Evolutionary conservation across 106 monocot species (phyloP).

Genomic region (Ottelia alismoides): DNA sequence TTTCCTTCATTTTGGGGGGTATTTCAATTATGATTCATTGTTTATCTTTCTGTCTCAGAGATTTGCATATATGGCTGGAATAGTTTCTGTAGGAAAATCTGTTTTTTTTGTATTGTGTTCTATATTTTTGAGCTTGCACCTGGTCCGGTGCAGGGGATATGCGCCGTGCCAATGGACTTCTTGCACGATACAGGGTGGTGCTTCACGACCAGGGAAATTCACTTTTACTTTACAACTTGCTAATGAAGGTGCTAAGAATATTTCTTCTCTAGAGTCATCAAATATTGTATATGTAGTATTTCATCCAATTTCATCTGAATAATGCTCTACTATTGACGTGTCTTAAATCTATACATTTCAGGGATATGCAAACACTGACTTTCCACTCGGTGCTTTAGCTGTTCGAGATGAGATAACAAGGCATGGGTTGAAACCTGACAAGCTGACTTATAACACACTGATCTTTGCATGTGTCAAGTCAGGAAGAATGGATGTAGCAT

Average conservation of each 20-base stretch:
- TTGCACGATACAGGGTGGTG: slow-evolving; percentile 51
- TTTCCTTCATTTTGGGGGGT: too few species aligned
- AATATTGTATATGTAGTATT: too few species aligned
- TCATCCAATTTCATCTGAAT: too few species aligned
- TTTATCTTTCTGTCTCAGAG: too few species aligned
- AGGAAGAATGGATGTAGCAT: slow-evolving; percentile 42
- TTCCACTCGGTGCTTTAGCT: slow-evolving; percentile 66
- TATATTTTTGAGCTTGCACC: background rate
- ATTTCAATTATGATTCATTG: too few species aligned
- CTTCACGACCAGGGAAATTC: slow-evolving; percentile 46
- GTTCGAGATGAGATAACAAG: slow-evolving; percentile 67
- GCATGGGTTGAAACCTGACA: slow-evolving; percentile 76
- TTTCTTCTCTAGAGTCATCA: too few species aligned
- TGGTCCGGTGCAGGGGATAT: slow-evolving; percentile 53
- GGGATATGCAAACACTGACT: slow-evolving; percentile 70
- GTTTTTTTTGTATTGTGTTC: background rate
- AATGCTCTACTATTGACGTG: background rate
- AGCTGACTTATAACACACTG: slow-evolving; percentile 64
- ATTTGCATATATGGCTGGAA: background rate
- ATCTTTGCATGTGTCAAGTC: slow-evolving; percentile 62
- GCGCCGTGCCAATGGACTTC: slow-evolving; percentile 81
- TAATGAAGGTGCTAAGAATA: slow-evolving; percentile 95
- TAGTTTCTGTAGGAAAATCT: too few species aligned
- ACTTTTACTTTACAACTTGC: slow-evolving; percentile 60
- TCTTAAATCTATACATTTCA: slow-evolving; percentile 9